phyloP scores from a whole-genome alignment of 2,329 filamentous ascomycete species.

The Xylariales sp. region DNA sequence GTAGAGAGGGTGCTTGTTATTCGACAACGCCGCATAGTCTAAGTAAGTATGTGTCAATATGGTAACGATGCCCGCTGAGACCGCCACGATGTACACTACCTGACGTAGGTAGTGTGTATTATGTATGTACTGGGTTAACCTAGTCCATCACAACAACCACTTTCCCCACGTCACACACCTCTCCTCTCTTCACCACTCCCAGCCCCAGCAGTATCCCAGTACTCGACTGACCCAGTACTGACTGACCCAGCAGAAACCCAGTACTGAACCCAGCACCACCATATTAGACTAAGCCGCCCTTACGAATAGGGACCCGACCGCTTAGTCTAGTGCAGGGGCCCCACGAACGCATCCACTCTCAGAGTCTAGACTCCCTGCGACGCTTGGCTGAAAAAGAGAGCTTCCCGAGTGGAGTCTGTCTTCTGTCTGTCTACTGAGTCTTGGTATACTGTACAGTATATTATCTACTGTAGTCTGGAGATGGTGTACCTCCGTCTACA shows the following conservation, averaged over 20 bases:
- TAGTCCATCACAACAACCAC: not conserved
- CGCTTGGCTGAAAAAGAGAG: slow-evolving; percentile 35
- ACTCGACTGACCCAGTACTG: too few species aligned
- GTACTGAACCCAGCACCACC: not conserved
- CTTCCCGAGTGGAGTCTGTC: slow-evolving; percentile 28
- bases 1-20: too few species aligned
- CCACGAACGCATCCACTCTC: slow-evolving; percentile 27
- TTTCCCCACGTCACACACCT: slow-evolving; percentile 25
- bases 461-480: not conserved
- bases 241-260: too few species aligned
- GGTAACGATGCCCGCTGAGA: not conserved
- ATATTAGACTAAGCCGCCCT: not conserved
- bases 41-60: not conserved
- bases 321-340: slow-evolving; percentile 26
- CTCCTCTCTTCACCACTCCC: slow-evolving; percentile 4
- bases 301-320: slow-evolving; percentile 13
- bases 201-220: not conserved
- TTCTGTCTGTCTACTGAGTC: slow-evolving; percentile 12
- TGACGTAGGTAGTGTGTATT: too few species aligned
- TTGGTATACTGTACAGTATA: slow-evolving; percentile 3
- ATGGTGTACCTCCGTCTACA: not conserved
- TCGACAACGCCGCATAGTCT: too few species aligned
- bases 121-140: too few species aligned
- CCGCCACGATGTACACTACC: not conserved
- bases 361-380: slow-evolving; percentile 37